These are phyloP conservation scores for Coniferiporia weirii DNA, from an alignment of 1,284 basidiomycete species.

Conservation along the genomic window DNA sequence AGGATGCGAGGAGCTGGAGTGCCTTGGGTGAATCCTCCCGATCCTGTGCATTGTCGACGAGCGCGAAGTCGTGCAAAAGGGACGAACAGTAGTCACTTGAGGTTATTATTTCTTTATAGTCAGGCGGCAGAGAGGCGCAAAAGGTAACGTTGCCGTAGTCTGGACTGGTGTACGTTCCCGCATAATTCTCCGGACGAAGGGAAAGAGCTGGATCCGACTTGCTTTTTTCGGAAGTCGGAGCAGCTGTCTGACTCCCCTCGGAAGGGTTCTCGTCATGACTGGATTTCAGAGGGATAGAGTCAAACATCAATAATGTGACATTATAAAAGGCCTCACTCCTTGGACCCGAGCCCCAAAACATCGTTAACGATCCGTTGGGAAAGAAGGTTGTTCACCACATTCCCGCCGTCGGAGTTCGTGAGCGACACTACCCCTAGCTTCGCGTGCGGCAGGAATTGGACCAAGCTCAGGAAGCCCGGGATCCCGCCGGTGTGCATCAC, in stretches of 20 bases:
- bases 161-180: constrained; percentile 22
- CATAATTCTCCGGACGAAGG: constrained; percentile 9
- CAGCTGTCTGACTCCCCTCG: not conserved
- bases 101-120: constrained; percentile 9
- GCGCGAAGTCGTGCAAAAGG: constrained; percentile 20
- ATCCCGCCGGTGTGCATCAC: constrained; percentile 25
- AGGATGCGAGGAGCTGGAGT: constrained; percentile 18
- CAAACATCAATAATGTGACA: not conserved
- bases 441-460: constrained; percentile 27
- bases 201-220: constrained; percentile 11
- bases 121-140: constrained; percentile 12
- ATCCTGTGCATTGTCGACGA: constrained; percentile 14
- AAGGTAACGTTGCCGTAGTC: constrained; percentile 24
- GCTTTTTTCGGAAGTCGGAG: not conserved
- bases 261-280: not conserved
- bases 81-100: constrained; percentile 15
- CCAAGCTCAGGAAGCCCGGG: constrained; percentile 27
- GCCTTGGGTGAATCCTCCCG: not conserved
- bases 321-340: not conserved
- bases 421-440: constrained; percentile 28
- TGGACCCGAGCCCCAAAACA: constrained; percentile 4
- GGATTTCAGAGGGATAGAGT: not conserved
- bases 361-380: not conserved
- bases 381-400: not conserved
- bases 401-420: constrained; percentile 25